Evolutionary conservation across 2,329 filamentous ascomycete species (phyloP).

Genomic region (Lizonia empirigonia): DNA sequence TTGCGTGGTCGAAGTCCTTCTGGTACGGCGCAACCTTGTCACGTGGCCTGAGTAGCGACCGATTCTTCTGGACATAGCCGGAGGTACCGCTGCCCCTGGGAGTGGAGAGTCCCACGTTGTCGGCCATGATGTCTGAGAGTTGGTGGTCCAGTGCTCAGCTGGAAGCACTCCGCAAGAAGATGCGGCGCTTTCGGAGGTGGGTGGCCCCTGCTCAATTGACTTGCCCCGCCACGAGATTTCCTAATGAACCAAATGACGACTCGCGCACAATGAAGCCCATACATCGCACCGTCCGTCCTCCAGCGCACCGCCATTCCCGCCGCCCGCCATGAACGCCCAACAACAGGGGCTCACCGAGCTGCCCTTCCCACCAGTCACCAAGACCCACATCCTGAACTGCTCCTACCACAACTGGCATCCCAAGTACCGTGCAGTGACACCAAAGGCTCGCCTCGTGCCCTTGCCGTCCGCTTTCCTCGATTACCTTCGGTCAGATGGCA

Average conservation of each 20-base stretch:
- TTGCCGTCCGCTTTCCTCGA: slow-evolving; percentile 76
- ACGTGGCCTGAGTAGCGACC: slow-evolving; percentile 84
- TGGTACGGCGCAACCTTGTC: slow-evolving; percentile 80
- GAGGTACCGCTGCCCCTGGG: slow-evolving; percentile 95
- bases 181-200: slow-evolving; percentile 34
- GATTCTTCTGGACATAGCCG: slow-evolving; percentile 95
- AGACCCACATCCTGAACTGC: slow-evolving; percentile 89
- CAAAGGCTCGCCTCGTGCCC: slow-evolving; percentile 84
- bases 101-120: slow-evolving; percentile 94
- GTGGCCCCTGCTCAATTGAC: slow-evolving; percentile 23
- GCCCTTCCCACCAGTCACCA: slow-evolving; percentile 82
- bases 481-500: slow-evolving; percentile 91
- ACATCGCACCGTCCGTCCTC: not conserved
- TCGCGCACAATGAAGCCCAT: slow-evolving; percentile 36
- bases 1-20: slow-evolving; percentile 69
- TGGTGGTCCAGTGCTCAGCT: not conserved
- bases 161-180: not conserved
- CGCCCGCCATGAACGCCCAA: slow-evolving; percentile 32
- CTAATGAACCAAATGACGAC: slow-evolving; percentile 22
- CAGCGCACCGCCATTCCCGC: not conserved
- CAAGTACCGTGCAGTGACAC: slow-evolving; percentile 78
- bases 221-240: slow-evolving; percentile 40
- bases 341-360: slow-evolving; percentile 48
- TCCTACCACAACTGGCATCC: slow-evolving; percentile 93
- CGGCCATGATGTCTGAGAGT: slow-evolving; percentile 71